Evolutionary conservation across 129 eudicot genomes (phyloP), one percentile per base, ranked within the genome.

Genomic region (Gnaphalium uliginosum): DNA sequence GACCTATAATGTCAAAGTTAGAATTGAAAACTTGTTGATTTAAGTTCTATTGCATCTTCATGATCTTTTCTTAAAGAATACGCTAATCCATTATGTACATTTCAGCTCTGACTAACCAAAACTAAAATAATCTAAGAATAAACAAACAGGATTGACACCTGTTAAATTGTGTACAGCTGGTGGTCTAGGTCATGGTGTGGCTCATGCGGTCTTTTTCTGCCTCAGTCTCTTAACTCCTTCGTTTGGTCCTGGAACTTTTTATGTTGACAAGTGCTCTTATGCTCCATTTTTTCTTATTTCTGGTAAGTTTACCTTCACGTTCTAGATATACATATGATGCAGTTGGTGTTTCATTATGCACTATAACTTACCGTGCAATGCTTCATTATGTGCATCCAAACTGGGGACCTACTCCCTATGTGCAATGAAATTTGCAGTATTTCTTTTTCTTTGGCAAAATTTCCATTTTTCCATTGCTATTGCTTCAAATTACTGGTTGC

Each of bases 151-250:
- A 8, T 25, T 60, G 17, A 60, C 26, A 1, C 18, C 26, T 66
- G 22, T 11, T 64, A 29, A 17, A 26, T 18, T 64, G 60, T 74
- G 73, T 73, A 79, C 98, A 93, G 98, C 98, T 82, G 96, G 97
- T 53, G 98, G 98, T 54, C 85, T 94, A 78, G 98, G 98, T 81
- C 98, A 94, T 77, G 98, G 97, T 29, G 83, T 94, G 69, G 97
- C 98, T 64, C 98, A 94, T 89, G 98, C 96, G 0, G 96, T 94
- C 33, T 94, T 94, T 78, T 94, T 94, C 86, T 94, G 98, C 76
- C 81, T 94, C 33, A 84, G 98, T 84, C 96, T 94, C 76, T 77
- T 94, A 73, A 90, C 98, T 19, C 98, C 98, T 68, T 85, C 98
- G 63, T 94, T 94, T 81, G 98, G 98, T 27, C 97, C 98, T 3